Evolutionary conservation across 441 rosid species (phyloP), one percentile per base, ranked within the genome.

Genomic region (Bocquillonia castaneifolia): DNA sequence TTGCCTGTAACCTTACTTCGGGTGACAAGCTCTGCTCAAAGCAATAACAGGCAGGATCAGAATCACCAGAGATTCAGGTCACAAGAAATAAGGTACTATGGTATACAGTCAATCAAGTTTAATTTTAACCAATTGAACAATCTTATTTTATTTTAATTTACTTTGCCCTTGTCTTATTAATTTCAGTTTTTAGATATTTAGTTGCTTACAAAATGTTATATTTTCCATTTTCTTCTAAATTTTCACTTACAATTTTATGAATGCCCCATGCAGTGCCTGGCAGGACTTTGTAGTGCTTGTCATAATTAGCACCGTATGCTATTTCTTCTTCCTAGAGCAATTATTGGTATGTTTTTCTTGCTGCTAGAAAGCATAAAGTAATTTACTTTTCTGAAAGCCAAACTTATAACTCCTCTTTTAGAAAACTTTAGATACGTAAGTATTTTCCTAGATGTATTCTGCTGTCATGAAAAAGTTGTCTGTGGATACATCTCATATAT

Each of bases 321-420:
- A 94, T 80, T 94, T 94, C 86, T 94, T 91, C 90, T 90, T 91
- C 89, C 92, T 91, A 29, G 97, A 91, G 84, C 99, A 94, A 72
- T 76, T 94, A 76, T 81, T 94, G 88, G 98, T 93, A 90, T 60
- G 89, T 75, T 63, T n/a, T 10, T 67, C 75, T 73, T 70, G 51
- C 65, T 58, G 23, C 57, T 63, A 40, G 20, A 36, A 22, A 67
- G 10, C n/a, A 23, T 15, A 42, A 31, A 10, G 2, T 3, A 57
- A 31, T 69, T 17, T 40, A 28, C n/a, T 20, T 20, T 59, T 59
- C 10, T 61, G 59, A 52, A 50, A 51, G 23, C 47, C 37, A 51
- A 52, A 48, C 5, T 37, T 64, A 17, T 15, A 15, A 13, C 3
- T 31, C 14, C 15, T n/a, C 20, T 5, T 61, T 62, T 29, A 31